Evolutionary conservation across 176 grass and related monocot species (phyloP).

Genomic region (Guadua angustifolia): DNA sequence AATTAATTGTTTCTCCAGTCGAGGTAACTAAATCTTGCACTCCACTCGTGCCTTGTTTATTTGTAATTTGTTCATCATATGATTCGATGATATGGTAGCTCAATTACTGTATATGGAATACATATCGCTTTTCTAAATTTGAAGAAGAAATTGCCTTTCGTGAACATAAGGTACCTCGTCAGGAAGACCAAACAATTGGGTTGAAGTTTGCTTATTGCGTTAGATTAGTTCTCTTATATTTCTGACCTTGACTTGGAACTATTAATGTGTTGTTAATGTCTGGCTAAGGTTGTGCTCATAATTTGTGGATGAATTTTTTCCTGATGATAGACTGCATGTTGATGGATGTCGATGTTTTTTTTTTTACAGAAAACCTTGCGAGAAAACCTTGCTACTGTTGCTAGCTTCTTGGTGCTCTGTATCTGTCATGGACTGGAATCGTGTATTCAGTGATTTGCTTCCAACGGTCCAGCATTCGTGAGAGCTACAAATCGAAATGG

Average conservation of each 20-base stretch:
- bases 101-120: too few species aligned
- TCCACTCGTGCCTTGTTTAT: not conserved
- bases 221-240: not conserved
- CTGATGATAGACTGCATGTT: not conserved
- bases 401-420: too few species aligned
- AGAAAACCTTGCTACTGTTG: too few species aligned
- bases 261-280: not conserved
- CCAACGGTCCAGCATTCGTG: not conserved
- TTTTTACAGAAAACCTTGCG: too few species aligned
- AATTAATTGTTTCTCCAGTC: not conserved
- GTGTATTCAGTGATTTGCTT: not conserved
- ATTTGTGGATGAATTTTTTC: not conserved
- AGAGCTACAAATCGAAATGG: not conserved
- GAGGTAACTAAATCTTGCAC: not conserved
- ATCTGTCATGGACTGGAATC: not conserved
- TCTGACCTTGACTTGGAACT: not conserved
- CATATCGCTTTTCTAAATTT: not conserved
- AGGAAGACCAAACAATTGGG: not conserved
- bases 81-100: not conserved
- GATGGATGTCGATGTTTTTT: too few species aligned
- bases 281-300: not conserved
- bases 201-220: too few species aligned
- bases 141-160: not conserved
- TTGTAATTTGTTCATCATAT: not conserved
- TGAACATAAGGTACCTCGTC: not conserved